A percentile compares a stretch with the other conserved stretches of the same genome.
Conservation (phyloP, 78 protist species). For the slime mould (Dictyostelium discoideum) region DNA sequence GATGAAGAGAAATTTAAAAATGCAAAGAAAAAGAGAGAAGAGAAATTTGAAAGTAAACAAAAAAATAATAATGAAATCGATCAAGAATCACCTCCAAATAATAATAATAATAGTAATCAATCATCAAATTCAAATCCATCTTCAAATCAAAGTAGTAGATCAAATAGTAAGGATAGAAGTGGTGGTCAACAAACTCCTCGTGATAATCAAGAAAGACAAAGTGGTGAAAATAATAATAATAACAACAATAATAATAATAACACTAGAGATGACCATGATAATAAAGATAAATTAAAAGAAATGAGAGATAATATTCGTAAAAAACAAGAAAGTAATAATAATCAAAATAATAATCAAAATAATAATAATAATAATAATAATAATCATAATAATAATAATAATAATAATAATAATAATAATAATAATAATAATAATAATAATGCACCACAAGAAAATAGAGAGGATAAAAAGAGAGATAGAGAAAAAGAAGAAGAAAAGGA, state of each 20-base stretch:
- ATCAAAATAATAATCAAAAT: neutral
- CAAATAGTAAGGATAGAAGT: neutral
- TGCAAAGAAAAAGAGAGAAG: slow-evolving; percentile 1
- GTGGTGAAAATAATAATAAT: neutral
- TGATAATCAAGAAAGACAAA: neutral
- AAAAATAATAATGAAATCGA: neutral
- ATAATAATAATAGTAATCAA: neutral
- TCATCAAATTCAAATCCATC: neutral
- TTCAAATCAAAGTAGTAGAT: neutral
- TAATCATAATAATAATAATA: neutral
- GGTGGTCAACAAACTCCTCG: neutral
- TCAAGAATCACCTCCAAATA: neutral
- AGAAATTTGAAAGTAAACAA: neutral
- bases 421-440: neutral
- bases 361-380: neutral
- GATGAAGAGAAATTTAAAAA: neutral
- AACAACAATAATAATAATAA: neutral
- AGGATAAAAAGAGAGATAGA: slow-evolving; percentile 2
- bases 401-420: neutral
- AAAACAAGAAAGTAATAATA: neutral
- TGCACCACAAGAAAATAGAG: neutral
- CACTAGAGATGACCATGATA: neutral
- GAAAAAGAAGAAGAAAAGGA: neutral
- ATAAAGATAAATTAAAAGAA: neutral
- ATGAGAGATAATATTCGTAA: neutral